A percentile compares a stretch with the other conserved stretches of the same genome.
Evolutionary conservation across 1,284 basidiomycete species (phyloP).

Genomic region (Naganishia sp.): DNA sequence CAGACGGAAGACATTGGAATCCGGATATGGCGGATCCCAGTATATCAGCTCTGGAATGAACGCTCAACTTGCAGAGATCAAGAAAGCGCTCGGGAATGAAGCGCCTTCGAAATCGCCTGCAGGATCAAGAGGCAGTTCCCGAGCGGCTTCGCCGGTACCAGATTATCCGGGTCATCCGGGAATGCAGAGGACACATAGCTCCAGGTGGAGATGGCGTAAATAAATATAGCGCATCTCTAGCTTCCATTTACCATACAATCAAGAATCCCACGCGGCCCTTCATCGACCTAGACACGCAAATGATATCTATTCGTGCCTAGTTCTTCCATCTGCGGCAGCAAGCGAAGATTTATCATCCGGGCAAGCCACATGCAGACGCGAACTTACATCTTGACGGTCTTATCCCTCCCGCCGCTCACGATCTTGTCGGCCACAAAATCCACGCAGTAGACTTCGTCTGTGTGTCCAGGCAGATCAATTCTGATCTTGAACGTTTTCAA

Average conservation of each 20-base stretch:
- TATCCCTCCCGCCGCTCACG: conserved; percentile 81
- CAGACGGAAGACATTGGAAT: conserved; percentile 17
- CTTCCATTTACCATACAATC: conserved; percentile 14
- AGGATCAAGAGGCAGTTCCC: conserved; percentile 9
- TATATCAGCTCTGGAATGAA: conserved; percentile 12
- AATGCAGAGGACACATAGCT: conserved; percentile 5
- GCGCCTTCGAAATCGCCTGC: conserved; percentile 17
- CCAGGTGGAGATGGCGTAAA: conserved; percentile 25
- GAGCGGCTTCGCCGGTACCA: conserved; percentile 22
- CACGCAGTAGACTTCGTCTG: conserved; percentile 98
- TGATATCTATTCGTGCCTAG: conserved; percentile 1
- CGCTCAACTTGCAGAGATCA: conserved; percentile 15
- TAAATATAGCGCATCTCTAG: conserved; percentile 1
- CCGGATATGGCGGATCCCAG: conserved; percentile 25
- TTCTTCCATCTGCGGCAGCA: conserved; percentile 30
- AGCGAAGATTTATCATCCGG: neutral
- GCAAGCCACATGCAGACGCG: too few relatives aligned
- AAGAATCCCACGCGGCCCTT: conserved; percentile 6
- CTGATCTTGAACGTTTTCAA: conserved; percentile 92
- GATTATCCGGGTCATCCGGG: conserved; percentile 14
- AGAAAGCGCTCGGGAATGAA: conserved; percentile 17
- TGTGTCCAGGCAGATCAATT: conserved; percentile 90
- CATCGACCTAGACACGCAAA: neutral
- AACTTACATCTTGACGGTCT: conserved; percentile 60
- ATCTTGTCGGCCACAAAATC: conserved; percentile 98